These are phyloP conservation scores for Populus tomentosa DNA, from an alignment of 441 rosid species.

Conservation along the genomic window DNA sequence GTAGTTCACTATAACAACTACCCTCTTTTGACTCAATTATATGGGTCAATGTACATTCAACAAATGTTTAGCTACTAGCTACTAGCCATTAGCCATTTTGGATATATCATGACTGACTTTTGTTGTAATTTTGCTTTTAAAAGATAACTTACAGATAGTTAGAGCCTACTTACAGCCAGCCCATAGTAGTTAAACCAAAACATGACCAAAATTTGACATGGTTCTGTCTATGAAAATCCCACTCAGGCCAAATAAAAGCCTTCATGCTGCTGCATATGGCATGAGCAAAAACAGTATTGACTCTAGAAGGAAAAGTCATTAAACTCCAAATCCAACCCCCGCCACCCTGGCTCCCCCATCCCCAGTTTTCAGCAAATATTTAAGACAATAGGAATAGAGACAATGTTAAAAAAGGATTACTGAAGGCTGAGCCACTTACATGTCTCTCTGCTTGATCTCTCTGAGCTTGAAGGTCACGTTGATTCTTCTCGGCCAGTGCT, in stretches of 20 bases:
- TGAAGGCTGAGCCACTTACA: constrained; percentile 44
- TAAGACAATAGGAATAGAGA: background rate
- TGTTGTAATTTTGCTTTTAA: background rate
- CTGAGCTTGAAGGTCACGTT: constrained; percentile 83
- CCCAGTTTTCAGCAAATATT: background rate
- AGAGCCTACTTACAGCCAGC: background rate
- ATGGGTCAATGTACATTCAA: background rate
- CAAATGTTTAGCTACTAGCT: too few relatives aligned
- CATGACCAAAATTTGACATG: background rate
- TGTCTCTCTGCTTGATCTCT: constrained; percentile 97
- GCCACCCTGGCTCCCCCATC: too few relatives aligned
- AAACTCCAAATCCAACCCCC: background rate
- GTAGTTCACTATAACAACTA: background rate
- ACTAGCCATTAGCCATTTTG: too few relatives aligned
- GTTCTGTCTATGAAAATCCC: background rate
- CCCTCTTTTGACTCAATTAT: background rate
- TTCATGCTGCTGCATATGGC: background rate
- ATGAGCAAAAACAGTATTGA: background rate
- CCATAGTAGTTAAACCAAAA: background rate
- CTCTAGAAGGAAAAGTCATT: background rate
- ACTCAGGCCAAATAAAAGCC: background rate
- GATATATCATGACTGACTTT: background rate
- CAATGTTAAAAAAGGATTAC: background rate
- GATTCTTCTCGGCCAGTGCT: constrained; percentile 92
- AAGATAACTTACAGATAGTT: background rate